Base-by-base conservation (phyloP, 257 asterid genomes). In the Misopates orontium region DNA sequence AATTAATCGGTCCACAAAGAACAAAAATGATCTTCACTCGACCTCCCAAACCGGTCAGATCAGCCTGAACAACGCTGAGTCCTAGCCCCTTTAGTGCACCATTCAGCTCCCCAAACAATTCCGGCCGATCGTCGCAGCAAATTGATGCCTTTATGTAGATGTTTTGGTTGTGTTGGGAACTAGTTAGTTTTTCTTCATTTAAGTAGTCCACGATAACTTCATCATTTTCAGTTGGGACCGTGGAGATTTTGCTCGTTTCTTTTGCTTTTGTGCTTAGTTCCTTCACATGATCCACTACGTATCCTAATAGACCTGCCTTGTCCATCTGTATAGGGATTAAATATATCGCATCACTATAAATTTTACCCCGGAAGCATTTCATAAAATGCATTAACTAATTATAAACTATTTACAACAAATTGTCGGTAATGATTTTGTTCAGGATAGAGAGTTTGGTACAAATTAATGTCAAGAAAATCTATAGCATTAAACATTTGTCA, bases 261-360 rank as follows among this genome's bases (percentile, higher is more conserved):
- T 60, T 73, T 6, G 89, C 87, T 71, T 67, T 75, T 56, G 64
- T 74, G 63, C 82, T 84, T 57, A 86, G 82, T 22, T 87, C 96
- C 73, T 77, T 87, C 20, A 93, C 83, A 20, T 79, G 96, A 6
- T 85, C 88, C 57, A 93, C 95, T 61, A 80, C 99, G 6, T 92
- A 89, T 21, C 84, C 86, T 67, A 93, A 41, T 45, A 93, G 77
- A 28, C 94, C 90, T 23, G 99, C 99, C 82, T 93, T 93, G 79
- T 90, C 99, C 99, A 93, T 90, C 99, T 90, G 71, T 65, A 56
- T 14, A 17, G 25, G 32, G 19, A 55, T 4, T 8, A 45, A 15
- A 42, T 14, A 10, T 10, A 42, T 1, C 48, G 11, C 9, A 10
- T 10, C 13, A 42, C 13, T 42, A 41, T n/a, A n/a, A n/a, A n/a